A percentile compares a stretch with the other conserved stretches of the same genome.
phyloP scores from a whole-genome alignment of 23 red algal genomes.

The Gracilaria vermiculophylla region DNA sequence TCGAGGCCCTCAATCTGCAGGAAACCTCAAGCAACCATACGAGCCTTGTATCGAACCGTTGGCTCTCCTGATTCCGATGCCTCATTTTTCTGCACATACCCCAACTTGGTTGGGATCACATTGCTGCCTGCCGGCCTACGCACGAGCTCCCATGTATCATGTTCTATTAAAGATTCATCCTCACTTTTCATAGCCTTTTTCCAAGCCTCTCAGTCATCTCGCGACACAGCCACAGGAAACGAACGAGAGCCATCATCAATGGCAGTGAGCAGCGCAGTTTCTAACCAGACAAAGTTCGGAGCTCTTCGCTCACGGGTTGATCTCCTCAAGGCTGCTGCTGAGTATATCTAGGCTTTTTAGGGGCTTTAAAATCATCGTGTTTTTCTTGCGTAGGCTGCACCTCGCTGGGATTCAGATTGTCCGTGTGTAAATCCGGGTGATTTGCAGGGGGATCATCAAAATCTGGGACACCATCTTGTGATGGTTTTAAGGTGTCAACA shows the following conservation, averaged over 20 bases:
- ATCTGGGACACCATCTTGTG: no score
- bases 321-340: background rate
- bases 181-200: constrained; percentile 10
- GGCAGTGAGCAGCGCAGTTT: constrained; percentile 3
- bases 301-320: background rate
- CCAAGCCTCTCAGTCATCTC: background rate
- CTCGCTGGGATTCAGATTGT: background rate
- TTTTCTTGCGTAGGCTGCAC: no score
- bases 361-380: no score
- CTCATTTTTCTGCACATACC: constrained; percentile 23
- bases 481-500: no score
- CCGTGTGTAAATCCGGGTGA: background rate
- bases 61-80: no score
- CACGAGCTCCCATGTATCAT: constrained; percentile 38
- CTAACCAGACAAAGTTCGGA: background rate
- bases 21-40: no score
- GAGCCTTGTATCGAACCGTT: no score
- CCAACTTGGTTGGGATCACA: background rate
- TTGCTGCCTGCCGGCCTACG: background rate
- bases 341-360: no score
- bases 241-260: constrained; percentile 1
- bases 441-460: no score
- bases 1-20: no score
- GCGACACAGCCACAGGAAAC: background rate
- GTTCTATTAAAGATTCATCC: constrained; percentile 25